phyloP scores from a whole-genome alignment of 768 basidiomycete species.

The Tricholoma saponaceum region DNA sequence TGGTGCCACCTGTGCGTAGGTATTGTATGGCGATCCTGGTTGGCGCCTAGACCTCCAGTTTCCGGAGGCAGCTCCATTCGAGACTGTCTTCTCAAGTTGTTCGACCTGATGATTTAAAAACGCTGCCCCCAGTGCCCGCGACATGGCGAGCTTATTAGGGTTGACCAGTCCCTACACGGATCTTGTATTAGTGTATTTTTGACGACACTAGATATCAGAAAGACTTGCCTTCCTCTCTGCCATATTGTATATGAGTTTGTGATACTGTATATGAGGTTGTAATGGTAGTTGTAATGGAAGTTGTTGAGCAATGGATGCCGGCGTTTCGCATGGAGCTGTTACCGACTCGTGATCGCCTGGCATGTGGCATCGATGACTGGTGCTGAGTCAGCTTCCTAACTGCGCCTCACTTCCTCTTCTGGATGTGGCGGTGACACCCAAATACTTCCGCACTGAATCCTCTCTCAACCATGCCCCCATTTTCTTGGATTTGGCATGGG shows the following conservation, averaged over 20 bases:
- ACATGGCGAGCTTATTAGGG: conserved; percentile 73
- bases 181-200: neutral
- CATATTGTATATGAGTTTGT: conserved; percentile 12
- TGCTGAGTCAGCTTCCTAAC: neutral
- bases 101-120: conserved; percentile 87
- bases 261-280: neutral
- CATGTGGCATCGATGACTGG: neutral
- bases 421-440: neutral
- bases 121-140: conserved; percentile 81
- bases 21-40: conserved; percentile 5
- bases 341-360: neutral
- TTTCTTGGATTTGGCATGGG: no score
- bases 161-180: conserved; percentile 24
- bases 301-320: neutral
- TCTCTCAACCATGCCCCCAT: no score
- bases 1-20: conserved; percentile 13
- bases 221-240: conserved; percentile 27
- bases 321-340: conserved; percentile 1
- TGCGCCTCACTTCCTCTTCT: neutral
- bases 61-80: conserved; percentile 43
- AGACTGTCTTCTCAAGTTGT: conserved; percentile 76
- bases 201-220: neutral
- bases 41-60: conserved; percentile 57
- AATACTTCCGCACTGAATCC: no score
- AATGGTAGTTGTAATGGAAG: neutral